These are phyloP conservation scores for Vitis rotundifolia DNA, from an alignment of 164 flowering plant genomes.

Conservation along the genomic window DNA sequence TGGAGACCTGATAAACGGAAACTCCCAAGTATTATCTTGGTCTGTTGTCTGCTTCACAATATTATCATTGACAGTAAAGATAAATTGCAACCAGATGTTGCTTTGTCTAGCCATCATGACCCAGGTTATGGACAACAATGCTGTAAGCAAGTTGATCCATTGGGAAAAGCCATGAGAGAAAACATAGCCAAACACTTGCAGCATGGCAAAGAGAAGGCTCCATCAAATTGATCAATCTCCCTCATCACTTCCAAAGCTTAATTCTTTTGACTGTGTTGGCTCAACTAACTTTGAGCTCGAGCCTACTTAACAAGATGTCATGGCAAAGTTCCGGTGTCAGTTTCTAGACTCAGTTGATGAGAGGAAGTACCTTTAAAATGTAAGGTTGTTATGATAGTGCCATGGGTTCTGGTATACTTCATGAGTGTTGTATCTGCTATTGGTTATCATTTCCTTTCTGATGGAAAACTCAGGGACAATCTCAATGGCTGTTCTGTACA, in stretches of 20 bases:
- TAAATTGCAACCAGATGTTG: slow-evolving; percentile 47
- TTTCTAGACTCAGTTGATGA: no score
- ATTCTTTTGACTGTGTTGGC: not conserved
- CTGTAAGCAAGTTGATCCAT: slow-evolving; percentile 54
- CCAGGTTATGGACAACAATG: slow-evolving; percentile 54
- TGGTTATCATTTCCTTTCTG: not conserved
- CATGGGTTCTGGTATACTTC: not conserved
- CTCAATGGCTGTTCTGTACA: no score
- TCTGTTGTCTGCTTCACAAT: slow-evolving; percentile 92
- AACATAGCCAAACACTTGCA: slow-evolving; percentile 40
- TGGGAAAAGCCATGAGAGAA: slow-evolving; percentile 49
- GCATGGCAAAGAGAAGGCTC: slow-evolving; percentile 5
- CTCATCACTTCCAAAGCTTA: not conserved
- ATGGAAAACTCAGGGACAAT: no score
- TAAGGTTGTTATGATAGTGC: not conserved
- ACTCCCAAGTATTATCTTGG: slow-evolving; percentile 84
- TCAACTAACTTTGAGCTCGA: no score
- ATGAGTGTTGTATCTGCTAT: not conserved
- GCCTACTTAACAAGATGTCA: not conserved
- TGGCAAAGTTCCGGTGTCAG: not conserved
- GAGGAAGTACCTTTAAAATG: not conserved
- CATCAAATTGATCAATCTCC: slow-evolving; percentile 4
- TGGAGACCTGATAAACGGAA: slow-evolving; percentile 95
- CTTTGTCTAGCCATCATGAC: slow-evolving; percentile 76
- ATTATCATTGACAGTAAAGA: slow-evolving; percentile 79